Conservation (phyloP, 2,329 filamentous ascomycete species). For the Fulvia fulva region DNA sequence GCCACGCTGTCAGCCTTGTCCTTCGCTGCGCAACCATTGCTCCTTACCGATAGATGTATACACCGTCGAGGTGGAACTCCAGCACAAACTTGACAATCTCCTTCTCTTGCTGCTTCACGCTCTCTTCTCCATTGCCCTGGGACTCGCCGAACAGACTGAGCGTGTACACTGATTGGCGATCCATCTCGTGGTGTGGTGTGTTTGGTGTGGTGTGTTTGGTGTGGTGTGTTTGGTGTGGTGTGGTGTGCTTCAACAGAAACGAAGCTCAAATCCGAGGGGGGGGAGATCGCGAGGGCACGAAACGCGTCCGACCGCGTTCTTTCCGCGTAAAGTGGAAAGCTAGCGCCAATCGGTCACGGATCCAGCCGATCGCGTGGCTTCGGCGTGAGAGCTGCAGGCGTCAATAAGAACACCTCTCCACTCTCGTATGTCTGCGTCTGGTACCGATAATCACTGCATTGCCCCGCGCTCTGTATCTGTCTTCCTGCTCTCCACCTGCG, state of each 20-base stretch:
- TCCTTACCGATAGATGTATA: conserved; percentile 82
- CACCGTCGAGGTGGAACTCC: conserved; percentile 88
- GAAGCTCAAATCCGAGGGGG: neutral
- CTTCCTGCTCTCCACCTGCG: neutral
- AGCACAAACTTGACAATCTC: conserved; percentile 88
- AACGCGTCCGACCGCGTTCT: neutral
- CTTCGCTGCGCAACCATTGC: neutral
- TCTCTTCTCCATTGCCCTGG: conserved; percentile 34
- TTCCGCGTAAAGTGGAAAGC: neutral
- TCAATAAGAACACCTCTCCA: neutral
- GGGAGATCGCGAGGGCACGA: conserved; percentile 5
- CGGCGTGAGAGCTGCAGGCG: neutral
- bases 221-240: conserved; percentile 4
- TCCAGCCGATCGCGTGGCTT: neutral
- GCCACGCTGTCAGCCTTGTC: conserved; percentile 29
- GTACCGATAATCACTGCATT: neutral
- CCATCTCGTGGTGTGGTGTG: conserved; percentile 54
- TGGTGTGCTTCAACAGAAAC: neutral
- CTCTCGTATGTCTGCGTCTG: neutral
- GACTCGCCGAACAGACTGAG: conserved; percentile 66
- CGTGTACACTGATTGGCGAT: conserved; percentile 82
- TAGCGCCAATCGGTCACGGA: neutral
- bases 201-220: conserved; percentile 7
- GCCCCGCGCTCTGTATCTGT: neutral
- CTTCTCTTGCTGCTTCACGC: conserved; percentile 58